These are phyloP conservation scores for Brassica nigra DNA, from an alignment of 345 rosid genomes.

Conservation along the genomic window DNA sequence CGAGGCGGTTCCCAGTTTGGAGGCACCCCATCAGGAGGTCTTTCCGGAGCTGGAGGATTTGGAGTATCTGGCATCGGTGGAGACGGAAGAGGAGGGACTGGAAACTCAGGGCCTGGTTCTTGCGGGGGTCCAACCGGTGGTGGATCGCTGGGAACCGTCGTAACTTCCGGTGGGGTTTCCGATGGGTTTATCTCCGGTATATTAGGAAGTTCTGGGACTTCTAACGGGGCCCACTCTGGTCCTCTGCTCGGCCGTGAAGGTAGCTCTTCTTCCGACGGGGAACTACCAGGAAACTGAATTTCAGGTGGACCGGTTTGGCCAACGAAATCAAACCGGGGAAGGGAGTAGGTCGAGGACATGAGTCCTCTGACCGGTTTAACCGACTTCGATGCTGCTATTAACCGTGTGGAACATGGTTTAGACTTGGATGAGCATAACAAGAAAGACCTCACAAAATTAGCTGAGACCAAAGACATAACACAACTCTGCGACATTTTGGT, in stretches of 20 bases:
- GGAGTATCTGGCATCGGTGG: constrained; percentile 41
- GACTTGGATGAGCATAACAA: constrained; percentile 16
- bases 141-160: constrained; percentile 26
- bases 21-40: constrained; percentile 31
- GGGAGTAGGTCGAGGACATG: background rate
- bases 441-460: constrained; percentile 22
- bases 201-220: constrained; percentile 34
- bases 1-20: constrained; percentile 35
- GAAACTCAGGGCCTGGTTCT: constrained; percentile 25
- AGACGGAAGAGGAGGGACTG: constrained; percentile 28
- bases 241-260: constrained; percentile 33
- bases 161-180: constrained; percentile 30
- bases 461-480: constrained; percentile 29
- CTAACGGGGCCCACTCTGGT: constrained; percentile 28
- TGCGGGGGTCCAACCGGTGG: constrained; percentile 25
- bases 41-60: constrained; percentile 1
- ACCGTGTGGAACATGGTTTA: constrained; percentile 24
- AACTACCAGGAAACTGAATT: constrained; percentile 23
- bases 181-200: constrained; percentile 30
- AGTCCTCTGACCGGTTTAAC: constrained; percentile 21
- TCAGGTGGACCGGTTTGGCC: constrained; percentile 38
- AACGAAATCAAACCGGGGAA: background rate
- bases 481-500: constrained; percentile 13
- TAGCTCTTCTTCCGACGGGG: constrained; percentile 34
- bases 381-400: background rate